Conservation (phyloP, 495 filamentous ascomycete genomes). For the Immersiella caudata region DNA sequence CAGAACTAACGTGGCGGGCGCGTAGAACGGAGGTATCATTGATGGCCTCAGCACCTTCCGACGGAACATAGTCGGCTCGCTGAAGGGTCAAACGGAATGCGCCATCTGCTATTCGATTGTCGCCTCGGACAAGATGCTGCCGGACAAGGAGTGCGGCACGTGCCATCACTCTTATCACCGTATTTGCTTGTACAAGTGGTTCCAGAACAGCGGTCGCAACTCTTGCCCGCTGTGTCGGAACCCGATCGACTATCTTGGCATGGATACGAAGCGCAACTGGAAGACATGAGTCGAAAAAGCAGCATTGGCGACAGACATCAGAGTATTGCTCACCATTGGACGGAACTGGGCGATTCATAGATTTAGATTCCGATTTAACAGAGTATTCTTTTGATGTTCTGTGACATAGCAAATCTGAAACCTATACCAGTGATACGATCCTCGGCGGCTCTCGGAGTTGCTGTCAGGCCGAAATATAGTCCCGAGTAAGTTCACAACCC, state of each 20-base stretch:
- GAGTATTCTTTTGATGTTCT: too few species aligned
- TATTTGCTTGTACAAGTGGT: slow-evolving; percentile 91
- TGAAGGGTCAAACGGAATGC: slow-evolving; percentile 94
- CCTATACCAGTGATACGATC: too few species aligned
- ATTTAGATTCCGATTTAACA: too few species aligned
- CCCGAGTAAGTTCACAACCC: neutral
- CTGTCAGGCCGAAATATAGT: neutral
- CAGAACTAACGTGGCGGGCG: neutral
- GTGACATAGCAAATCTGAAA: too few species aligned
- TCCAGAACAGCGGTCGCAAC: slow-evolving; percentile 86
- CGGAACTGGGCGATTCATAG: too few species aligned
- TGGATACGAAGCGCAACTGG: slow-evolving; percentile 26
- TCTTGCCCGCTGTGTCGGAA: slow-evolving; percentile 90
- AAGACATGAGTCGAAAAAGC: slow-evolving; percentile 7
- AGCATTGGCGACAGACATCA: too few species aligned
- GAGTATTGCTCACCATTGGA: too few species aligned
- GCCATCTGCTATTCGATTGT: slow-evolving; percentile 97
- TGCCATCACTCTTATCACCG: slow-evolving; percentile 95
- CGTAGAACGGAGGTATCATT: slow-evolving; percentile 72
- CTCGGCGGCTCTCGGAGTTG: too few species aligned
- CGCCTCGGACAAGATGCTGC: slow-evolving; percentile 79
- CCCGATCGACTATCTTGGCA: slow-evolving; percentile 67
- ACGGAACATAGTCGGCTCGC: slow-evolving; percentile 77
- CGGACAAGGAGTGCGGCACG: slow-evolving; percentile 86
- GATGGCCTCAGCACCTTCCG: slow-evolving; percentile 84